A percentile compares a stretch with the other conserved stretches of the same genome.
These are phyloP conservation scores for Candida montana DNA, from an alignment of 805 yeast species.

Conservation along the genomic window DNA sequence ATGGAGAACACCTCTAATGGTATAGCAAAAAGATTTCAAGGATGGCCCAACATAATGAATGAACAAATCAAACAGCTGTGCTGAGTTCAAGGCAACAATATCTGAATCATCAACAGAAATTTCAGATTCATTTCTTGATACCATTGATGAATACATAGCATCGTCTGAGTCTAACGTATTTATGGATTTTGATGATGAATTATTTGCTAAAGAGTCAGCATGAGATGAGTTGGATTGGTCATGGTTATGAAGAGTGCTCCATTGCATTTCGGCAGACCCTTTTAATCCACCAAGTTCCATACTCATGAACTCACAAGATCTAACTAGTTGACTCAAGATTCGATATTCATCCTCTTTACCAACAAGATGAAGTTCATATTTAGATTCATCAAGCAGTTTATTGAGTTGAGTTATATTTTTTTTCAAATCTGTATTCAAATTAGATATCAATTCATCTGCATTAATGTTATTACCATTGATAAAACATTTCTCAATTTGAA, in stretches of 20 bases:
- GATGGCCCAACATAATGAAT: conserved; percentile 70
- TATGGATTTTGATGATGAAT: conserved; percentile 2
- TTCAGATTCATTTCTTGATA: neutral
- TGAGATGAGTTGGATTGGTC: neutral
- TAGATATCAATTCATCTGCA: conserved; percentile 29
- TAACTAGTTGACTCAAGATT: conserved; percentile 41
- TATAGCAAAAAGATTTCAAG: conserved; percentile 57
- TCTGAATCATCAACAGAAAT: conserved; percentile 8
- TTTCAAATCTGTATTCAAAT: conserved; percentile 34
- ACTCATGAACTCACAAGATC: conserved; percentile 45
- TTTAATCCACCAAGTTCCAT: conserved; percentile 62
- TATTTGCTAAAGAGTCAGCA: too few relatives aligned
- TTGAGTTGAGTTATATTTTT: conserved; percentile 35
- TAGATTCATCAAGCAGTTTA: conserved; percentile 48
- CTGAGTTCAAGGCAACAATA: conserved; percentile 21
- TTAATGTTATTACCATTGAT: conserved; percentile 37
- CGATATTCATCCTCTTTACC: conserved; percentile 55
- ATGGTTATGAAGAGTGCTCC: conserved; percentile 41
- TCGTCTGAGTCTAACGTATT: conserved; percentile 6
- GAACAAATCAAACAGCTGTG: conserved; percentile 57
- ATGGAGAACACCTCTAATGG: conserved; percentile 54
- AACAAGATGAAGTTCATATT: conserved; percentile 47
- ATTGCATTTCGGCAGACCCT: conserved; percentile 64
- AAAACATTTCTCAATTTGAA: conserved; percentile 43
- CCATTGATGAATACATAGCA: neutral